phyloP scores from a whole-genome alignment of 768 basidiomycete species.

The Lactifluus hygrophoroides region DNA sequence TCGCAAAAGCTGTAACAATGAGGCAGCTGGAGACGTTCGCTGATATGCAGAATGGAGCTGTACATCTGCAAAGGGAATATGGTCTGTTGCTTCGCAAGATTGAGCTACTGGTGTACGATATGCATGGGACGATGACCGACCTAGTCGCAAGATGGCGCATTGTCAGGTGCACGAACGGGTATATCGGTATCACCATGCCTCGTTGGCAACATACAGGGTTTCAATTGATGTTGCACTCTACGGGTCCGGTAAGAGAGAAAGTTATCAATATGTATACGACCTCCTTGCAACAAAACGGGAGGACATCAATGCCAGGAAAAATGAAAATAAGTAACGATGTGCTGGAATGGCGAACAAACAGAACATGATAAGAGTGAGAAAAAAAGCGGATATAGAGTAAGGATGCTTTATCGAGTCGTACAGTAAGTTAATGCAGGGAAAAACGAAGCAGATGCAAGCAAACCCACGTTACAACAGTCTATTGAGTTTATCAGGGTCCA shows the following conservation, averaged over 20 bases:
- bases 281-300: not conserved
- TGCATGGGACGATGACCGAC: no score
- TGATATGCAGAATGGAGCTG: no score
- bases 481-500: slow-evolving; percentile 52
- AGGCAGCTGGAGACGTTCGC: no score
- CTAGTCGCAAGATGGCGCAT: no score
- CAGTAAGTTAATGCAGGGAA: slow-evolving; percentile 17
- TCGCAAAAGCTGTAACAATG: no score
- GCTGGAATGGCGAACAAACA: slow-evolving; percentile 9
- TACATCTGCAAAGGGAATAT: no score
- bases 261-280: slow-evolving; percentile 11
- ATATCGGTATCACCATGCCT: no score
- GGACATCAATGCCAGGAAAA: not conserved
- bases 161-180: no score
- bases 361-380: slow-evolving; percentile 8
- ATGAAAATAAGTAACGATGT: slow-evolving; percentile 8
- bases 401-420: slow-evolving; percentile 13
- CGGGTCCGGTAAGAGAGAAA: not conserved
- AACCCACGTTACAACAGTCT: slow-evolving; percentile 14
- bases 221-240: not conserved
- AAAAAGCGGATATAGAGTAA: slow-evolving; percentile 14
- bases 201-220: no score
- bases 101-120: no score
- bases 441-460: slow-evolving; percentile 9
- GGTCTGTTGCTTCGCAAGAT: no score